Evolutionary conservation across 768 basidiomycete genomes (phyloP).

Genomic region (Leccinum aurantiacum): DNA sequence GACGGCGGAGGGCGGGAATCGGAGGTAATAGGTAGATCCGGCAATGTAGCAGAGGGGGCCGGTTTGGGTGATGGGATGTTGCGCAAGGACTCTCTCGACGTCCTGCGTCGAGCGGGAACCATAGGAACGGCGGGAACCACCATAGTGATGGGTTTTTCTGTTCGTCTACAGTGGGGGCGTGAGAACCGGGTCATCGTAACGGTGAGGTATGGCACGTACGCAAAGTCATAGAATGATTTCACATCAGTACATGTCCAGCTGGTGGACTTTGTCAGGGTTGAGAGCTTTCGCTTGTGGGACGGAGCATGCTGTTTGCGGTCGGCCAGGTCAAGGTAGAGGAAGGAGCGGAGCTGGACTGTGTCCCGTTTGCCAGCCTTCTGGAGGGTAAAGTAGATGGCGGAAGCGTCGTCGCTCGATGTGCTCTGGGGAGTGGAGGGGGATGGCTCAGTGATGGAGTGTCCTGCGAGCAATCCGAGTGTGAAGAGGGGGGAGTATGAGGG

Average conservation of each 20-base stretch:
- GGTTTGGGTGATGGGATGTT: constrained; percentile 62
- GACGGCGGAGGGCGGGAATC: not conserved
- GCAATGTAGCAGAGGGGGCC: constrained; percentile 52
- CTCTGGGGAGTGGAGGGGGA: not conserved
- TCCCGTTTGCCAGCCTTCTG: constrained; percentile 39
- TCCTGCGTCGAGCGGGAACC: constrained; percentile 24
- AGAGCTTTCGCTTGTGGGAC: constrained; percentile 37
- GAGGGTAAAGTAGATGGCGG: constrained; percentile 50
- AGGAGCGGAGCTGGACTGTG: constrained; percentile 48
- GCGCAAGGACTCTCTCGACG: constrained; percentile 45
- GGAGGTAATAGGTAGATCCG: constrained; percentile 38
- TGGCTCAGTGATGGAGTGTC: constrained; percentile 14
- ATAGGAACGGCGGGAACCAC: constrained; percentile 13
- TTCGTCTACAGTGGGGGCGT: constrained; percentile 17
- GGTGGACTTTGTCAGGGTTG: constrained; percentile 30
- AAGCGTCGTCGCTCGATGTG: constrained; percentile 24
- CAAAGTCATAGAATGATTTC: constrained; percentile 12
- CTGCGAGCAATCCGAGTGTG: constrained; percentile 57
- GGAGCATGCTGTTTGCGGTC: constrained; percentile 46
- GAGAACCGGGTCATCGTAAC: not conserved
- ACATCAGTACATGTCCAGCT: constrained; percentile 28
- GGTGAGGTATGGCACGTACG: constrained; percentile 8
- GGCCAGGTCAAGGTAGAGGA: constrained; percentile 69
- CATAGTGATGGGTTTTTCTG: constrained; percentile 24
- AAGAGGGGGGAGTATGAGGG: constrained; percentile 59